phyloP scores from a whole-genome alignment of 345 rosid species.

The Gossypium mustelinum region DNA sequence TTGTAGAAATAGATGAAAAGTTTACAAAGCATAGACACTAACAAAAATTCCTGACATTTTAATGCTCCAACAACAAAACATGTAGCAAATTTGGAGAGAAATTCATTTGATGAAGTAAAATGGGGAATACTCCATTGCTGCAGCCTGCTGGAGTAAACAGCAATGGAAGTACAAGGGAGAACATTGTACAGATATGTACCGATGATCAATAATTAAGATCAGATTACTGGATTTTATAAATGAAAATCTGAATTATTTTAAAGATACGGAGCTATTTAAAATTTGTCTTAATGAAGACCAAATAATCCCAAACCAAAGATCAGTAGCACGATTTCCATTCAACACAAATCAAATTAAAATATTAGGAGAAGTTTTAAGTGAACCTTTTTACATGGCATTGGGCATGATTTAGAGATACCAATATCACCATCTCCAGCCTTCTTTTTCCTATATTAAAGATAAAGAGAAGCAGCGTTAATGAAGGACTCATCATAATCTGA shows the following conservation, averaged over 20 bases:
- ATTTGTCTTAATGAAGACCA: not conserved
- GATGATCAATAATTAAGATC: not conserved
- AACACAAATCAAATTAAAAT: conserved; percentile 4
- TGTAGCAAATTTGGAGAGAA: not conserved
- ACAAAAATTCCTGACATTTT: not conserved
- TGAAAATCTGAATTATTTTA: not conserved
- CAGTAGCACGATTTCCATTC: not conserved
- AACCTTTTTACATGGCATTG: conserved; percentile 8
- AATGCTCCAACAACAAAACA: not conserved
- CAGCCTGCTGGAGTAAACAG: not conserved
- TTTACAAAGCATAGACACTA: not conserved
- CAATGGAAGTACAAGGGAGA: not conserved
- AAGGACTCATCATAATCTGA: not conserved
- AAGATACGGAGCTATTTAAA: not conserved
- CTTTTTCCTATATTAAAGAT: conserved; percentile 5
- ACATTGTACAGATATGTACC: not conserved
- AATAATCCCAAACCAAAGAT: not conserved
- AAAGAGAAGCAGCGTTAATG: not conserved
- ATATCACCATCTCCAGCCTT: not conserved
- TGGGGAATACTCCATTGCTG: not conserved
- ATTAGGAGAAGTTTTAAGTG: not conserved
- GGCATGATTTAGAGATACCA: not conserved
- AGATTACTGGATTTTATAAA: not conserved
- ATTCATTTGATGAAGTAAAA: conserved; percentile 1
- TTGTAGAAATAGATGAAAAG: not conserved